phyloP scores from a whole-genome alignment of 2,329 filamentous ascomycete species.

The Colletotrichum shisoi region DNA sequence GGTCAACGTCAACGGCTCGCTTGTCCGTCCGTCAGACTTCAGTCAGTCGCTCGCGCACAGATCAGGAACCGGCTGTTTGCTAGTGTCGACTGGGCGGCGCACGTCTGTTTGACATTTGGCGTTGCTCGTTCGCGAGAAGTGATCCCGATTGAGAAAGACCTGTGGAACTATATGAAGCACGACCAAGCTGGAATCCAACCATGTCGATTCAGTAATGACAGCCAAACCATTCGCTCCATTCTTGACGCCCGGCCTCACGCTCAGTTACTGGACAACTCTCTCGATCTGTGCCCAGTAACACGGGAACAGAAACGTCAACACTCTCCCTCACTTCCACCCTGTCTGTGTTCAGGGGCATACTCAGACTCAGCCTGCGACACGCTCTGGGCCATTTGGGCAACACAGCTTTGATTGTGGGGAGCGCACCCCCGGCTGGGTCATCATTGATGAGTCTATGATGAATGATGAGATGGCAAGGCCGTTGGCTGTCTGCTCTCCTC shows the following conservation, averaged over 20 bases:
- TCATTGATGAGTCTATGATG: constrained; percentile 9
- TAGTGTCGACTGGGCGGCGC: constrained; percentile 27
- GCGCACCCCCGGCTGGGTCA: background rate
- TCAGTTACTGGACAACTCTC: background rate
- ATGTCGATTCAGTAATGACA: constrained; percentile 5
- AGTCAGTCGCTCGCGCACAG: constrained; percentile 34
- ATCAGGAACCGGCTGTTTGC: constrained; percentile 17
- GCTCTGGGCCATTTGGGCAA: constrained; percentile 2
- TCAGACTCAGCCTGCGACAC: background rate
- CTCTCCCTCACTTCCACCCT: constrained; percentile 11
- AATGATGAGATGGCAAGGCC: background rate
- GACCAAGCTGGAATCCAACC: constrained; percentile 2
- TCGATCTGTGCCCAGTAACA: background rate
- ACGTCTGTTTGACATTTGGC: constrained; percentile 30
- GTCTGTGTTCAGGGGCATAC: constrained; percentile 5
- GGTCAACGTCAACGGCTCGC: constrained; percentile 20
- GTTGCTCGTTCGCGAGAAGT: constrained; percentile 21
- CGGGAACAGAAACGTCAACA: background rate
- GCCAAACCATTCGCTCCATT: constrained; percentile 12
- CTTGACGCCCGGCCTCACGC: background rate
- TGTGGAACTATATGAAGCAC: background rate
- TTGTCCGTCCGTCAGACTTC: constrained; percentile 11
- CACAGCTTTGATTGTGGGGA: background rate
- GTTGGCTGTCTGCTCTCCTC: background rate
- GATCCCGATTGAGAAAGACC: background rate